phyloP scores from a whole-genome alignment of 2,329 filamentous ascomycete genomes.

The Penicillium verrucosum region DNA sequence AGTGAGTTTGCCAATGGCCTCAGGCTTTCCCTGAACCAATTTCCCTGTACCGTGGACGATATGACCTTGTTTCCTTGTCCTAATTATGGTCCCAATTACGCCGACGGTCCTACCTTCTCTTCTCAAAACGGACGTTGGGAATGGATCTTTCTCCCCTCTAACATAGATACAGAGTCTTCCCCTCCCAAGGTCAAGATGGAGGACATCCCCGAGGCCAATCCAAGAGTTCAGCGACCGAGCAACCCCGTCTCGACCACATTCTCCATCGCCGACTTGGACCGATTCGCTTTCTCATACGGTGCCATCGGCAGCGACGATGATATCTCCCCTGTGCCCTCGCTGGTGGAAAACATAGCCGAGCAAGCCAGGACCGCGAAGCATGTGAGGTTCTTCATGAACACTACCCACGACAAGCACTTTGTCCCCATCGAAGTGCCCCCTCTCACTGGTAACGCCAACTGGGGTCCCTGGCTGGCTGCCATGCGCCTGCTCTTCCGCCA shows the following conservation, averaged over 20 bases:
- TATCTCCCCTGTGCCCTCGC: background rate
- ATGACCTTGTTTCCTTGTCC: background rate
- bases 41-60: background rate
- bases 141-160: background rate
- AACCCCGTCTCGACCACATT: background rate
- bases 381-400: slow-evolving; percentile 7
- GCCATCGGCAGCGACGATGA: background rate
- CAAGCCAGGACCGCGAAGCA: background rate
- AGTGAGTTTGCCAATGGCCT: background rate
- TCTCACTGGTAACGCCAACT: slow-evolving; percentile 4
- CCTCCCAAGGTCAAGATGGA: background rate
- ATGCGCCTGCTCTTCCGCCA: slow-evolving; percentile 8
- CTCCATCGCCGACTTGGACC: background rate
- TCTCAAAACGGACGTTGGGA: background rate
- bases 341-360: background rate
- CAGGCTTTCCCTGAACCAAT: background rate
- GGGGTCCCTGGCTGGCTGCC: background rate
- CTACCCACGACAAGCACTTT: slow-evolving; percentile 2
- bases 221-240: background rate
- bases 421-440: background rate
- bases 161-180: background rate
- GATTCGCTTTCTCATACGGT: background rate
- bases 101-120: background rate
- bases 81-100: background rate
- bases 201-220: background rate